Evolutionary conservation across 306 rosid genomes (phyloP), one percentile per base, ranked within the genome.

Genomic region (Pterocarpus macrocarpus): DNA sequence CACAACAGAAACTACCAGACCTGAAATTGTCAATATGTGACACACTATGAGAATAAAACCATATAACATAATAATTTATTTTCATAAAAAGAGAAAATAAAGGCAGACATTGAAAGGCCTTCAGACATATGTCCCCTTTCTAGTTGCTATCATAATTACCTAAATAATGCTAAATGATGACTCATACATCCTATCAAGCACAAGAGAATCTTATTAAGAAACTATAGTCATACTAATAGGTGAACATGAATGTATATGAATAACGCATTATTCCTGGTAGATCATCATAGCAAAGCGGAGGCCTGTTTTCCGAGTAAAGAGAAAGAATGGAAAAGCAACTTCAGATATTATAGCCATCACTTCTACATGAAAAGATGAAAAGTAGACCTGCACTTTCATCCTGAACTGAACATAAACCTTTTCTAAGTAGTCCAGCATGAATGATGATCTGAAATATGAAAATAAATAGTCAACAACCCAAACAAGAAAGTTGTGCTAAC

Each of bases 351-450:
- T 22, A 68, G 35, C 17, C 34, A 78, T 47, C 67, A 69, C 49
- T 81, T 79, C 75, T 50, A 63, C 13, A 11, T 71, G 68, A 84
- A 79, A 74, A 35, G 80, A 76, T 57, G 80, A 84, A 75, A 81
- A 52, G 74, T 22, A 78, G 7, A 90, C 98, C 98, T 84, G 97
- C 93, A 82, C 98, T 94, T 86, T 94, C 95, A 72, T 94, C 97
- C 84, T 94, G 98, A 81, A 94, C 98, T 4, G 97, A 86, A 75
- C 98, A 91, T 83, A 91, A 85, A 47, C 97, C 98, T 76, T 91
- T 82, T 80, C 61, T 91, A 61, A 94, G 85, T 15, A 94, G 84
- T 47, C 94, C 95, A 22, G 92, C 92, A 11, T 83, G 92, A 78
- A 94, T 91, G 81, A 94, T 84, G 69, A 11, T 75, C 98, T 94